Evolutionary conservation across 768 basidiomycete species (phyloP).

Genomic region (Mycena capillaripes): DNA sequence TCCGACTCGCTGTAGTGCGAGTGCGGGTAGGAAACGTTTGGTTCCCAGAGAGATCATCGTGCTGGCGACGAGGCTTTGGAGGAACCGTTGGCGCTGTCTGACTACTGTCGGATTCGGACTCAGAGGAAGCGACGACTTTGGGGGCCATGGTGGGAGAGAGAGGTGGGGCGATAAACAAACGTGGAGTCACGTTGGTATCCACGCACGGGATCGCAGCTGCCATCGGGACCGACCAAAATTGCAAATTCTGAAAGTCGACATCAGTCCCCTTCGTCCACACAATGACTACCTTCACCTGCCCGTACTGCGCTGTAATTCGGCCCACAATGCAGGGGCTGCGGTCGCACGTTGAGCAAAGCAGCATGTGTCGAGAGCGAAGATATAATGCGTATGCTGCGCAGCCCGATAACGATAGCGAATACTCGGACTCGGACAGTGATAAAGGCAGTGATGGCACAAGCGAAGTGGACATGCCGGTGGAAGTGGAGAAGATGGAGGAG

Average conservation of each 20-base stretch:
- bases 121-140: neutral
- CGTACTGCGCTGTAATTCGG: neutral
- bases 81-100: neutral
- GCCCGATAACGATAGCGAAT: neutral
- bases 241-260: neutral
- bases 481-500: neutral
- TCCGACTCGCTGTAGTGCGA: neutral
- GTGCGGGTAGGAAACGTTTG: neutral
- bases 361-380: neutral
- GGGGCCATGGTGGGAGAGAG: neutral
- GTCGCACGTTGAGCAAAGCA: neutral
- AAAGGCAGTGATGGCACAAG: neutral
- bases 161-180: neutral
- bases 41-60: neutral
- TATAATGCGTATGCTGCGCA: neutral
- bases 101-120: neutral
- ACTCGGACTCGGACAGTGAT: neutral
- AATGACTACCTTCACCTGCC: neutral
- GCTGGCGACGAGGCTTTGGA: neutral
- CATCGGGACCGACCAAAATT: neutral
- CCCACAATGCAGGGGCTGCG: neutral
- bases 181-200: neutral
- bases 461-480: neutral
- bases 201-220: neutral
- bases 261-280: neutral